phyloP scores from a whole-genome alignment of 2,329 filamentous ascomycete genomes.

The Sporothrix brunneoviolacea region DNA sequence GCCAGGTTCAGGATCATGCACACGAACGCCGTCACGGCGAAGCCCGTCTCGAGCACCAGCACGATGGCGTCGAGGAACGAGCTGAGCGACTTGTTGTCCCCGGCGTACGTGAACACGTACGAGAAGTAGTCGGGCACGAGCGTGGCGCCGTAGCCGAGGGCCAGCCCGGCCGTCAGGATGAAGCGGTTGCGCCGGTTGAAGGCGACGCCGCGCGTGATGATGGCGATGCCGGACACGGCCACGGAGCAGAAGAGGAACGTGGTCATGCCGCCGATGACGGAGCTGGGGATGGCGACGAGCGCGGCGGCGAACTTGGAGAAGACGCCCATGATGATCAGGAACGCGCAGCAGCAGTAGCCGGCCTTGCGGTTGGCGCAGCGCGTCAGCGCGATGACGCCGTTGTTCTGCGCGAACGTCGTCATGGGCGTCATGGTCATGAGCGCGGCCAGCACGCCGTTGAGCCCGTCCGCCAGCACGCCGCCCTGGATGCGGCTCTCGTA shows the following conservation, averaged over 20 bases:
- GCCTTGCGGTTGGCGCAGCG: slow-evolving; percentile 75
- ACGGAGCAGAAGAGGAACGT: slow-evolving; percentile 76
- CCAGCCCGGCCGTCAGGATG: slow-evolving; percentile 68
- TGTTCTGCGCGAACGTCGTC: slow-evolving; percentile 77
- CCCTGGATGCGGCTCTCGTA: slow-evolving; percentile 76
- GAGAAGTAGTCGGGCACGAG: slow-evolving; percentile 61
- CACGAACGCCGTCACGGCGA: slow-evolving; percentile 66
- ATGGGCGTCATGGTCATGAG: slow-evolving; percentile 76
- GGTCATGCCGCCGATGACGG: slow-evolving; percentile 65
- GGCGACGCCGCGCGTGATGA: slow-evolving; percentile 60
- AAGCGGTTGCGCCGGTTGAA: slow-evolving; percentile 79
- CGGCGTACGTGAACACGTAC: slow-evolving; percentile 65
- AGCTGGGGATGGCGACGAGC: slow-evolving; percentile 65
- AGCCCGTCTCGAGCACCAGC: slow-evolving; percentile 68
- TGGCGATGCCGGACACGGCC: slow-evolving; percentile 69
- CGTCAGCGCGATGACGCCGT: slow-evolving; percentile 76
- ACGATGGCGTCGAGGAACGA: slow-evolving; percentile 72
- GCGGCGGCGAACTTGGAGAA: slow-evolving; percentile 79
- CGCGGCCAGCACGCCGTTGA: slow-evolving; percentile 68
- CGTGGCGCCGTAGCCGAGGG: slow-evolving; percentile 66
- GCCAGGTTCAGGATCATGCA: slow-evolving; percentile 67
- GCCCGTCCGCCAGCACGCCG: slow-evolving; percentile 68
- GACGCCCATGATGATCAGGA: slow-evolving; percentile 73
- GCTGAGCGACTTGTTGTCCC: slow-evolving; percentile 57
- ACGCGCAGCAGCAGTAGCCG: slow-evolving; percentile 70